Conservation (phyloP, 768 basidiomycete species). For the Boletus rubroflammeus region DNA sequence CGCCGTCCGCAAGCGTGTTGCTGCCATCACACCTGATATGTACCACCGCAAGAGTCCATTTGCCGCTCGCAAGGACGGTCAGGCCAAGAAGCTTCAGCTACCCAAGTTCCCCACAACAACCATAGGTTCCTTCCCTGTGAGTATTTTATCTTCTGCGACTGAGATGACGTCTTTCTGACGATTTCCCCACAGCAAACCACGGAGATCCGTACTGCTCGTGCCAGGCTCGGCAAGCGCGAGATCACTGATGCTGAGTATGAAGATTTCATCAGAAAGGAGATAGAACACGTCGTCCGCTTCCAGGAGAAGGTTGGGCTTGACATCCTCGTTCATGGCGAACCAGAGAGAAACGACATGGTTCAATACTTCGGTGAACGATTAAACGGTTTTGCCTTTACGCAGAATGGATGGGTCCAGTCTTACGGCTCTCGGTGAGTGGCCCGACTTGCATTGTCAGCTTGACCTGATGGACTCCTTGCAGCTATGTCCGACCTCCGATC, state of each 20-base stretch:
- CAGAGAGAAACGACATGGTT: conserved; percentile 99
- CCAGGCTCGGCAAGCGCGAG: conserved; percentile 90
- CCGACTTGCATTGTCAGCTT: conserved; percentile 3
- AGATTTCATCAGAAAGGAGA: conserved; percentile 97
- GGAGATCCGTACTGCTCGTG: conserved; percentile 96
- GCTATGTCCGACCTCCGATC: conserved; percentile 97
- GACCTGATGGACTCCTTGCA: conserved; percentile 24
- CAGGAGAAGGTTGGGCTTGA: conserved; percentile 97
- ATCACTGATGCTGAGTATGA: conserved; percentile 86
- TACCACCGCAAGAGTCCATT: conserved; percentile 89
- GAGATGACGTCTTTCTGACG: conserved; percentile 2
- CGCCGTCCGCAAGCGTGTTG: conserved; percentile 91
- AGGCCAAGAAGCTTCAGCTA: conserved; percentile 83
- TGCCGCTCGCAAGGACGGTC: conserved; percentile 79
- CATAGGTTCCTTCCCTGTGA: conserved; percentile 94
- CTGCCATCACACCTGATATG: conserved; percentile 81
- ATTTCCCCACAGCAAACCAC: conserved; percentile 77
- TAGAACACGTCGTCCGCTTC: conserved; percentile 90
- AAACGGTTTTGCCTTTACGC: conserved; percentile 94
- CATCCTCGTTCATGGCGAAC: conserved; percentile 97
- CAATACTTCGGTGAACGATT: conserved; percentile 99
- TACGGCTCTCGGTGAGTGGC: conserved; percentile 89
- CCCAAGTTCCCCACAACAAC: conserved; percentile 99
- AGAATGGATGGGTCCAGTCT: conserved; percentile 99
- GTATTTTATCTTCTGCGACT: conserved; percentile 18